These are phyloP conservation scores for Pueraria montana DNA, from an alignment of 306 rosid species.

Conservation along the genomic window DNA sequence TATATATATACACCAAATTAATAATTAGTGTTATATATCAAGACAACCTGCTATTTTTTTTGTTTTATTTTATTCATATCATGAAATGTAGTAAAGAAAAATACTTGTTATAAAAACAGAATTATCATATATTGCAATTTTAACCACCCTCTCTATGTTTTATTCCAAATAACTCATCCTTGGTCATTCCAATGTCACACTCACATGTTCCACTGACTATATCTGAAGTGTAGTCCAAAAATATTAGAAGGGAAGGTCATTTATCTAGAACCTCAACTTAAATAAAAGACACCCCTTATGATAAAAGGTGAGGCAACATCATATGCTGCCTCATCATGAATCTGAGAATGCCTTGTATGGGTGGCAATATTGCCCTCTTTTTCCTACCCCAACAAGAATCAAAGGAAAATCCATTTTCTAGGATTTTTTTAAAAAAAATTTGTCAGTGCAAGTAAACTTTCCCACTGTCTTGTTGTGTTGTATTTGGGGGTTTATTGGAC, in stretches of 20 bases:
- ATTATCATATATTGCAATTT: neutral
- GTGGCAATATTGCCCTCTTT: constrained; percentile 42
- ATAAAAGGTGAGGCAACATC: constrained; percentile 52
- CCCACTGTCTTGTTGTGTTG: constrained; percentile 51
- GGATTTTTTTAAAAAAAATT: neutral
- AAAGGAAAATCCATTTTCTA: constrained; percentile 35
- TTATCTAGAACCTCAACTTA: constrained; percentile 43
- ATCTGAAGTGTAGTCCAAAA: constrained; percentile 28
- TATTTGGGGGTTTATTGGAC: constrained; percentile 42
- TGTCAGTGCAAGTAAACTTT: constrained; percentile 38
- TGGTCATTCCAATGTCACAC: neutral
- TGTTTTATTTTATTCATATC: neutral
- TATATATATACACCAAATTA: neutral
- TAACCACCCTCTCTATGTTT: neutral
- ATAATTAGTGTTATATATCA: neutral
- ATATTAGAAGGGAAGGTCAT: constrained; percentile 22
- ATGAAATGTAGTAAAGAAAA: neutral
- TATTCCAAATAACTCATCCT: neutral
- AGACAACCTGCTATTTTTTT: neutral
- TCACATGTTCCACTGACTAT: constrained; percentile 7
- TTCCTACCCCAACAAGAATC: constrained; percentile 38
- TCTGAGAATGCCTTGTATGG: constrained; percentile 46
- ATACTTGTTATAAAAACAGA: neutral
- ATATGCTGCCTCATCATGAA: constrained; percentile 54
- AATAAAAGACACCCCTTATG: constrained; percentile 22